phyloP scores from a whole-genome alignment of 1,284 basidiomycete genomes.

The Ceratobasidium sp. region DNA sequence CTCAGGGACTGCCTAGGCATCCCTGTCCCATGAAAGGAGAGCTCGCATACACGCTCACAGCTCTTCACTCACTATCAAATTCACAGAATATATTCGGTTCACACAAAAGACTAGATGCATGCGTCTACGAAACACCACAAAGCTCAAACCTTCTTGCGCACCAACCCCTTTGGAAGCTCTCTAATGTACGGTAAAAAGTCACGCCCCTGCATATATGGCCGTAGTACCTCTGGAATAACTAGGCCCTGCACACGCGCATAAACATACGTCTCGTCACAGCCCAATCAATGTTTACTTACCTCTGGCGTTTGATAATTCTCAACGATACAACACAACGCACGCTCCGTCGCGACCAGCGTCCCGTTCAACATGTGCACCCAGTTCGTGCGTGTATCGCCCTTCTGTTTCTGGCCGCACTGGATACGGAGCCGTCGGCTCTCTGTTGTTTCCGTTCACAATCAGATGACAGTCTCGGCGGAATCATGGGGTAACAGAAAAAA shows the following conservation, averaged over 20 bases:
- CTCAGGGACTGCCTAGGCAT: constrained; percentile 12
- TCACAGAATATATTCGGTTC: not conserved
- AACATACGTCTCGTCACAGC: not conserved
- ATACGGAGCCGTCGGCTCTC: constrained; percentile 91
- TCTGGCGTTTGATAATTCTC: constrained; percentile 98
- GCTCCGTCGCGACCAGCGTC: constrained; percentile 95
- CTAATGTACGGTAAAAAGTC: constrained; percentile 91
- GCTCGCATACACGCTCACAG: not conserved
- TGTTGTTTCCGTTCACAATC: constrained; percentile 51
- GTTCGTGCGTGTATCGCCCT: constrained; percentile 84
- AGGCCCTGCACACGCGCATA: constrained; percentile 70
- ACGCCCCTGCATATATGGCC: constrained; percentile 95
- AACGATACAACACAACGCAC: constrained; percentile 95
- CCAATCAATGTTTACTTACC: constrained; percentile 56
- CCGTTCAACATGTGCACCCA: constrained; percentile 99
- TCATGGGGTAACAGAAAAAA: constrained; percentile 44
- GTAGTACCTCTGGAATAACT: constrained; percentile 84
- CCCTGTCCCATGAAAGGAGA: too few relatives aligned
- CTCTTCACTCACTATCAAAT: not conserved
- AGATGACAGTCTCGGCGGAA: not conserved
- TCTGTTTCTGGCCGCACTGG: constrained; percentile 85
- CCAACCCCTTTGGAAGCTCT: constrained; percentile 79
- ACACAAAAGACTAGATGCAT: not conserved
- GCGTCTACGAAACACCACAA: not conserved
- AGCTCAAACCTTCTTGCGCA: constrained; percentile 64